Percentiles rank a stretch among this genome's conserved stretches.
These are phyloP conservation scores for Leucosporidium yakuticum DNA, from an alignment of 768 basidiomycete genomes.

Conservation along the genomic window DNA sequence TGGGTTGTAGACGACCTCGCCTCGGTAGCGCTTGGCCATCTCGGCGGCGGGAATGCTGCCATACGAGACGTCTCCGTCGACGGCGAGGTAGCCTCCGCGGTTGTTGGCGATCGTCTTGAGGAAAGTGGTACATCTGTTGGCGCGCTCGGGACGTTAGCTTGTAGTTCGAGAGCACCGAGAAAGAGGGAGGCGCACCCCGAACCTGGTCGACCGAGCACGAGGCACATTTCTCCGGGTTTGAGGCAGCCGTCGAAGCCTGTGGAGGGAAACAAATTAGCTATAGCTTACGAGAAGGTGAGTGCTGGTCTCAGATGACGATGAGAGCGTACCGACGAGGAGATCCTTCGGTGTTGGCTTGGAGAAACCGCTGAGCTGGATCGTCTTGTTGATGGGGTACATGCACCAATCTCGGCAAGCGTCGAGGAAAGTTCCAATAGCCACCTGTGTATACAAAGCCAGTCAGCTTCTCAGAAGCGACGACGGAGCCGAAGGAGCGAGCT, in stretches of 20 bases:
- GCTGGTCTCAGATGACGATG: too few relatives aligned
- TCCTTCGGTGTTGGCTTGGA: background rate
- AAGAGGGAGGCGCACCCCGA: conserved; percentile 42
- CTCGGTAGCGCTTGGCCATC: conserved; percentile 41
- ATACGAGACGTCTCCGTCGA: conserved; percentile 42
- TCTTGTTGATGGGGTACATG: conserved; percentile 40
- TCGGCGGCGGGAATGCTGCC: conserved; percentile 42
- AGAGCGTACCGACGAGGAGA: conserved; percentile 46
- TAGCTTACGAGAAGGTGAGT: conserved; percentile 40
- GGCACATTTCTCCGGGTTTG: conserved; percentile 48
- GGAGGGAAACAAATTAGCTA: conserved; percentile 41
- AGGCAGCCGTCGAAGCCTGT: conserved; percentile 59
- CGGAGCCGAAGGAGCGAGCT: too few relatives aligned
- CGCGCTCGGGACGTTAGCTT: background rate
- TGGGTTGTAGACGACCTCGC: conserved; percentile 42
- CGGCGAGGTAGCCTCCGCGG: conserved; percentile 43
- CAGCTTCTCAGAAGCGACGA: background rate
- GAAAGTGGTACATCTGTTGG: conserved; percentile 41
- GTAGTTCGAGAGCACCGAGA: background rate
- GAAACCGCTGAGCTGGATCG: background rate
- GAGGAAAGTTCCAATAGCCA: conserved; percentile 36
- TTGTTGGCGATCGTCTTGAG: conserved; percentile 44
- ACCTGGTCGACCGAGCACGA: conserved; percentile 43
- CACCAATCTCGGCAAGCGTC: conserved; percentile 40
- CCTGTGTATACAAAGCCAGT: too few relatives aligned